Evolutionary conservation across 208 protist species (phyloP).

Genomic region (Acanthamoeba royreba): DNA sequence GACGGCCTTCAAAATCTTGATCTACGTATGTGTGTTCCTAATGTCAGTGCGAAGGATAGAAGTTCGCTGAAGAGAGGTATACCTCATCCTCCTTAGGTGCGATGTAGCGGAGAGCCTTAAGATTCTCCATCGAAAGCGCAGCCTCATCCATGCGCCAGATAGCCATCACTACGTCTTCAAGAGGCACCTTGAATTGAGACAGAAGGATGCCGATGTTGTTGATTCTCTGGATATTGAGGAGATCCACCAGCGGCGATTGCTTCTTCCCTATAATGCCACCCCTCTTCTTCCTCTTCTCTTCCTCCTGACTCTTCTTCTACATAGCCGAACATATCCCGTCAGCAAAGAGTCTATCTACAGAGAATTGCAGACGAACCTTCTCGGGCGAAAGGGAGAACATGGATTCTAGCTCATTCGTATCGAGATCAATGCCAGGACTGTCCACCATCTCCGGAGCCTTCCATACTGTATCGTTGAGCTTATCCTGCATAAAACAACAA

Average conservation of each 20-base stretch:
- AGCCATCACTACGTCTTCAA: not conserved
- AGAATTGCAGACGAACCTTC: not conserved
- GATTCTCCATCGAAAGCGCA: not conserved
- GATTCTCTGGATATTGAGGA: not conserved
- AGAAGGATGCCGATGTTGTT: not conserved
- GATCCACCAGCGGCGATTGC: not conserved
- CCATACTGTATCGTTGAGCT: not conserved
- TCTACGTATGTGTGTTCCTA: not conserved
- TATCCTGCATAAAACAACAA: not conserved
- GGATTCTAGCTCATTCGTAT: not conserved
- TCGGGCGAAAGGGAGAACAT: constrained; percentile 1
- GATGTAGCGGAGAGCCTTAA: constrained; percentile 2
- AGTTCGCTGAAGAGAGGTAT: too few species aligned
- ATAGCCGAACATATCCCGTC: not conserved
- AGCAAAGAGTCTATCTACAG: not conserved
- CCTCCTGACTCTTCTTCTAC: not conserved
- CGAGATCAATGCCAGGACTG: not conserved
- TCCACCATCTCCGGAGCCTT: not conserved
- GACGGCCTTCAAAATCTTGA: not conserved
- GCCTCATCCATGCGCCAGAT: constrained; percentile 7
- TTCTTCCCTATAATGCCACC: not conserved
- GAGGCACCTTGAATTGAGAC: not conserved
- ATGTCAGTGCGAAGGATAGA: not conserved
- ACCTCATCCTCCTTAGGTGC: not conserved
- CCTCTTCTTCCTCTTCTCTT: not conserved